phyloP scores from a whole-genome alignment of 345 rosid genomes.

The Pistacia atlantica region DNA sequence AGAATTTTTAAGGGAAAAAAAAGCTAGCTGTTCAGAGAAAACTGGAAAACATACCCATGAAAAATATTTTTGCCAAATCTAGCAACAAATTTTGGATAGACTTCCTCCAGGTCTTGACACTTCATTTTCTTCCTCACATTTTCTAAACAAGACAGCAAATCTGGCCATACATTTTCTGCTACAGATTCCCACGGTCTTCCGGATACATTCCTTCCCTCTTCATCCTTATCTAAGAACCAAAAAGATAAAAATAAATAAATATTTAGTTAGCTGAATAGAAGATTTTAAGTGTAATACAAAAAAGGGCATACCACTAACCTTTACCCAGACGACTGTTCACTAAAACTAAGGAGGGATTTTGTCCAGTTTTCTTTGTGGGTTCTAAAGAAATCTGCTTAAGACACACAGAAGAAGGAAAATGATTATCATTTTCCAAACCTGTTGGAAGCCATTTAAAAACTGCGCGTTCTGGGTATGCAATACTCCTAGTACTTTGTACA shows the following conservation, averaged over 20 bases:
- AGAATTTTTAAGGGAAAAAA: not conserved
- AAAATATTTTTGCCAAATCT: slow-evolving; percentile 60
- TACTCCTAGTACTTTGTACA: too few relatives aligned
- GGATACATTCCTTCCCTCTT: slow-evolving; percentile 9
- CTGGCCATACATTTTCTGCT: slow-evolving; percentile 49
- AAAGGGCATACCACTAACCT: slow-evolving; percentile 24
- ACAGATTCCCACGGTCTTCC: slow-evolving; percentile 40
- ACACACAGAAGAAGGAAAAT: slow-evolving; percentile 30
- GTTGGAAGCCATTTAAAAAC: slow-evolving; percentile 48
- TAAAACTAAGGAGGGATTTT: slow-evolving; percentile 36
- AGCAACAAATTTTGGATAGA: slow-evolving; percentile 51
- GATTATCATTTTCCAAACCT: slow-evolving; percentile 41
- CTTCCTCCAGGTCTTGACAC: slow-evolving; percentile 12
- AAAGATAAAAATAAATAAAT: not conserved
- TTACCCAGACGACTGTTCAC: slow-evolving; percentile 21
- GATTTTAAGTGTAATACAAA: not conserved
- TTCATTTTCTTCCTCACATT: slow-evolving; percentile 30
- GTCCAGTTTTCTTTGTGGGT: slow-evolving; percentile 28
- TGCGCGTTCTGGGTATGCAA: slow-evolving; percentile 32
- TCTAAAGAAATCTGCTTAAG: slow-evolving; percentile 43
- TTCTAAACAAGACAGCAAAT: slow-evolving; percentile 46
- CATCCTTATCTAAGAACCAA: slow-evolving; percentile 16
- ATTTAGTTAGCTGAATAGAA: not conserved
- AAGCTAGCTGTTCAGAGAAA: not conserved
- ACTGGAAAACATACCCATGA: slow-evolving; percentile 37